phyloP scores from a whole-genome alignment of 495 filamentous ascomycete species.

The Lasiosphaeria miniovina region DNA sequence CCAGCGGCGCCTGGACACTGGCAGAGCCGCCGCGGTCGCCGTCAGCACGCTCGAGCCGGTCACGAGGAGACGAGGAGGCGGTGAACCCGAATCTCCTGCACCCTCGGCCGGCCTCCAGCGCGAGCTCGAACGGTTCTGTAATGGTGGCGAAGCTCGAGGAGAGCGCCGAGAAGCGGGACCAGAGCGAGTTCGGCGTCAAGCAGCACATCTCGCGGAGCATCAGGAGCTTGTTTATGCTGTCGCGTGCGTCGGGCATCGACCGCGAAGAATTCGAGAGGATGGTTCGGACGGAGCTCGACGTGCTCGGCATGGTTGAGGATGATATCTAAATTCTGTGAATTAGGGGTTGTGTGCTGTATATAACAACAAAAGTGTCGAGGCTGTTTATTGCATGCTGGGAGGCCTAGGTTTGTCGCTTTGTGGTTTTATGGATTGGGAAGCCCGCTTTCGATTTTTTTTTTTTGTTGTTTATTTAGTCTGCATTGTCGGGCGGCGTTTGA shows the following conservation, averaged over 20 bases:
- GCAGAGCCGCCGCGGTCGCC: conserved; percentile 40
- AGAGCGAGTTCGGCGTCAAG: conserved; percentile 75
- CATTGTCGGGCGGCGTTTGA: too few relatives aligned
- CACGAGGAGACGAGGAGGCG: conserved; percentile 28
- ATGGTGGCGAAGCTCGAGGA: conserved; percentile 65
- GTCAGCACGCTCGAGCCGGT: conserved; percentile 27
- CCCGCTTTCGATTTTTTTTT: neutral
- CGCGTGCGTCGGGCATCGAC: conserved; percentile 75
- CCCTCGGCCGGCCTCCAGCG: conserved; percentile 52
- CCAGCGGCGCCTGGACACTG: conserved; percentile 35
- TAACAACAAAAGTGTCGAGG: neutral
- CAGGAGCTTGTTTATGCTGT: conserved; percentile 82
- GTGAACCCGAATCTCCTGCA: conserved; percentile 31
- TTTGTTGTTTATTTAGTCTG: neutral
- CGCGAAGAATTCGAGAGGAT: conserved; percentile 79
- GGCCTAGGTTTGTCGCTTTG: neutral
- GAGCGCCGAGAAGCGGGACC: conserved; percentile 59
- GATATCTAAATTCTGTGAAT: conserved; percentile 30
- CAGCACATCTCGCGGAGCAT: conserved; percentile 87
- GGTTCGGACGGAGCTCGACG: conserved; percentile 75
- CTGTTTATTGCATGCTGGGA: neutral
- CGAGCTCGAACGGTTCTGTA: conserved; percentile 51
- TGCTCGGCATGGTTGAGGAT: conserved; percentile 71
- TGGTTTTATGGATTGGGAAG: neutral
- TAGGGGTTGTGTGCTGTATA: neutral